Base-by-base conservation (phyloP, 1,139 yeast genomes). In the Debaryomyces robertsiae region DNA sequence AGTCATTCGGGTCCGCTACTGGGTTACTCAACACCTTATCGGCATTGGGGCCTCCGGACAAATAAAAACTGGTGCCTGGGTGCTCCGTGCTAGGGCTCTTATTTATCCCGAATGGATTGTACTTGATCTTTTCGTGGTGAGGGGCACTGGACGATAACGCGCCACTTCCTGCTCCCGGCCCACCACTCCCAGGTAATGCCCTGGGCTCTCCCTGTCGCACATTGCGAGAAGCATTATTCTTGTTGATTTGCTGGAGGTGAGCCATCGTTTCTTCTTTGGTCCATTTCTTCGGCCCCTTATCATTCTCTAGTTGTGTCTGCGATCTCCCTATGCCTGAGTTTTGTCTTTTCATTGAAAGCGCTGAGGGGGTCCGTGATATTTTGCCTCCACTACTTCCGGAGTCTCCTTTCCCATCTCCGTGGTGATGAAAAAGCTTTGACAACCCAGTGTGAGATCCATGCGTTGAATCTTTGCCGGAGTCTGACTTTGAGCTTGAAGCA, bases 1-100 rank as follows among this genome's bases (percentile, higher is more conserved):
- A 73, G 30, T 77, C 79, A 58, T 85, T 84, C 3, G 94, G 94
- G 52, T 81, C 79, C 14, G 77, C 78, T 19, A 84, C 78, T 0
- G 93, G 93, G 46, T 80, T 72, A 3, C 82, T 76, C 42, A 85
- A 62, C 13, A 80, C 61, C 36, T 82, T 70, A 25, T 55, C 60
- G 5, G 67, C 67, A 32, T 65, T 72, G 10, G 54, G 53, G 13
- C 56, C 60, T 1, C 76, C 77, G 11, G 62, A 58, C 44, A 72
- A 46, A 50, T 73, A 73, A 45, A 73, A 71, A 47, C 70, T 65
- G 3, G 77, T 54, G 47, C 60, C 64, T 4, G 74, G 73, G 28
- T 60, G 53, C 37, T 69, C 71, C 44, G 54, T 61, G 29, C 59
- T 49, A n/a, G 69, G 56, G 35, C 55, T 56, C 48, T 69, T 69